These are phyloP conservation scores for Tuber brumale DNA, from an alignment of 495 filamentous ascomycete species.

Conservation along the genomic window DNA sequence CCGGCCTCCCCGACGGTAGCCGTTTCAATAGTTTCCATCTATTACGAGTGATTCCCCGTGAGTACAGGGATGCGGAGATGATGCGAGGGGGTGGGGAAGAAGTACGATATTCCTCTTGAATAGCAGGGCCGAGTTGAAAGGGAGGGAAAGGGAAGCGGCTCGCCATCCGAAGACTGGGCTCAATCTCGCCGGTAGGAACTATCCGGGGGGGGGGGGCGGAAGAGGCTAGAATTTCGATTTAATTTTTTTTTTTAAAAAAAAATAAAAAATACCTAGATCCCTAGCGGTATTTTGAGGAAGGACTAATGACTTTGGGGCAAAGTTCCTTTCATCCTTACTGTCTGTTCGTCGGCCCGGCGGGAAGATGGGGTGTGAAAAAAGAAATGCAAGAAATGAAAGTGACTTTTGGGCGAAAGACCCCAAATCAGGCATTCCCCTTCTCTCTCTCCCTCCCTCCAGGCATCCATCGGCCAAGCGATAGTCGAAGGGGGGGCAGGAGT, in stretches of 20 bases:
- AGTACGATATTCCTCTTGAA: neutral
- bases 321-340: neutral
- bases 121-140: neutral
- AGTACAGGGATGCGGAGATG: neutral
- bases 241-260: neutral
- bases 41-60: neutral
- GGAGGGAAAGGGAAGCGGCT: neutral
- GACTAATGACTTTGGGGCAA: neutral
- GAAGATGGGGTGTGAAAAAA: neutral
- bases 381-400: neutral
- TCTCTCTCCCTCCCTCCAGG: neutral
- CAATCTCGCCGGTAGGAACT: neutral
- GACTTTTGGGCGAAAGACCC: neutral
- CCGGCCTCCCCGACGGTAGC: neutral
- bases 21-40: constrained; percentile 5
- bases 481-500: neutral
- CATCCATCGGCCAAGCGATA: neutral
- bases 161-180: neutral
- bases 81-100: neutral
- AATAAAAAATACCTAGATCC: neutral
- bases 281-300: neutral
- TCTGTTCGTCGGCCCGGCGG: neutral
- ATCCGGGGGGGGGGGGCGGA: neutral
- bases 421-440: neutral
- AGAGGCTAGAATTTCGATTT: neutral